phyloP scores from a whole-genome alignment of 2,329 filamentous ascomycete species.

The Ambrosiella xylebori region DNA sequence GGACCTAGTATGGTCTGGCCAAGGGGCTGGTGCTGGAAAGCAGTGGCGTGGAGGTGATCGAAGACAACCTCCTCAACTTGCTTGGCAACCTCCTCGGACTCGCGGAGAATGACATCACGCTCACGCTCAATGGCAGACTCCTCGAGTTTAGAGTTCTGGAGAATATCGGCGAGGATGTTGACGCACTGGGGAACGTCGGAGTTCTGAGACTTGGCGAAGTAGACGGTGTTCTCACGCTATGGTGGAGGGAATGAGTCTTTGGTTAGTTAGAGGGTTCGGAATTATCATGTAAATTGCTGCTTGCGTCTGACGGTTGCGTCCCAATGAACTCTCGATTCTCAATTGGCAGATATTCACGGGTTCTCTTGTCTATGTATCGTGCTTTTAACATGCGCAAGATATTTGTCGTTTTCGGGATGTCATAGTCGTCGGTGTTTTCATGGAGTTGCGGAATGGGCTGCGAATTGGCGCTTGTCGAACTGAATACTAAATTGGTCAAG shows the following conservation, averaged over 20 bases:
- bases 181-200: constrained; percentile 89
- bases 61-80: constrained; percentile 99
- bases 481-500: neutral
- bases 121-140: constrained; percentile 84
- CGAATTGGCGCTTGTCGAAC: neutral
- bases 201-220: constrained; percentile 99
- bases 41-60: constrained; percentile 95
- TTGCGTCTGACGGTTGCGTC: neutral
- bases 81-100: constrained; percentile 99
- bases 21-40: constrained; percentile 88
- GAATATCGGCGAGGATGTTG: constrained; percentile 96
- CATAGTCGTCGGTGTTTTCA: no score
- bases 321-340: neutral
- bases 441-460: no score
- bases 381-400: no score
- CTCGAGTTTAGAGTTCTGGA: constrained; percentile 98
- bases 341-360: neutral
- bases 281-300: neutral
- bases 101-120: constrained; percentile 93
- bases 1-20: constrained; percentile 96
- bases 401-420: no score
- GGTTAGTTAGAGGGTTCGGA: constrained; percentile 5
- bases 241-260: constrained; percentile 6
- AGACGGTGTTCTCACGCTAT: constrained; percentile 96
- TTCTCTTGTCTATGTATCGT: neutral